Conservation (phyloP, 768 basidiomycete genomes). For the Termitomyces sp. region DNA sequence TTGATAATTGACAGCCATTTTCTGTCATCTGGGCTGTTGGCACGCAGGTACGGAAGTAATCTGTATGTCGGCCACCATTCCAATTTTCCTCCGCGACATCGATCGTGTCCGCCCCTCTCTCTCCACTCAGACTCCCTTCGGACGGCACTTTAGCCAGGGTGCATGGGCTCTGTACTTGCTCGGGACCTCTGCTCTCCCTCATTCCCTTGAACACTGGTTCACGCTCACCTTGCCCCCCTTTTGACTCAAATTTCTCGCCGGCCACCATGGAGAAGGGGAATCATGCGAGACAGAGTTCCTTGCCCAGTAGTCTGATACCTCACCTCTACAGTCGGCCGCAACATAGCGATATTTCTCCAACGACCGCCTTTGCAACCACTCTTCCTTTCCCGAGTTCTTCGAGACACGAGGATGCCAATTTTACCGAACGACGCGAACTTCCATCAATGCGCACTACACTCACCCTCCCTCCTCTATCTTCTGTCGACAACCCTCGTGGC, state of each 20-base stretch:
- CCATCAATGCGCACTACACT: slow-evolving; percentile 14
- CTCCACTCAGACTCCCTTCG: slow-evolving; percentile 18
- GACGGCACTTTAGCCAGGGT: slow-evolving; percentile 22
- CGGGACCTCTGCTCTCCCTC: slow-evolving; percentile 17
- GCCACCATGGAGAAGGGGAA: slow-evolving; percentile 20
- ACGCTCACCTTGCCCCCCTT: slow-evolving; percentile 14
- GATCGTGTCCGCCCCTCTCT: slow-evolving; percentile 26
- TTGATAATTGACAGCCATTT: slow-evolving; percentile 13
- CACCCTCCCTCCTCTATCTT: slow-evolving; percentile 10
- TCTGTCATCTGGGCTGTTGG: slow-evolving; percentile 9
- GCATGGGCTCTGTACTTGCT: slow-evolving; percentile 21
- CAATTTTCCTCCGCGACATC: slow-evolving; percentile 35
- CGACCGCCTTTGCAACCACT: slow-evolving; percentile 8
- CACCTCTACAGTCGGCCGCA: slow-evolving; percentile 41
- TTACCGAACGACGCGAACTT: slow-evolving; percentile 7
- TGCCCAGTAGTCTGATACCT: slow-evolving; percentile 49
- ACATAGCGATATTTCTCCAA: slow-evolving; percentile 23
- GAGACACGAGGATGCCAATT: slow-evolving; percentile 10
- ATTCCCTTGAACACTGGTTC: slow-evolving; percentile 12
- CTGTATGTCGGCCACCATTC: slow-evolving; percentile 26
- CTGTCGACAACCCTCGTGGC: slow-evolving; percentile 6
- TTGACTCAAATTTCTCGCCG: slow-evolving; percentile 11
- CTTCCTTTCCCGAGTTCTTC: slow-evolving; percentile 9
- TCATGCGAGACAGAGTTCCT: slow-evolving; percentile 38
- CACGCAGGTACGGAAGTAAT: slow-evolving; percentile 35